Conservation (phyloP, 2,329 filamentous ascomycete genomes). For the Colletotrichum liaoningense region DNA sequence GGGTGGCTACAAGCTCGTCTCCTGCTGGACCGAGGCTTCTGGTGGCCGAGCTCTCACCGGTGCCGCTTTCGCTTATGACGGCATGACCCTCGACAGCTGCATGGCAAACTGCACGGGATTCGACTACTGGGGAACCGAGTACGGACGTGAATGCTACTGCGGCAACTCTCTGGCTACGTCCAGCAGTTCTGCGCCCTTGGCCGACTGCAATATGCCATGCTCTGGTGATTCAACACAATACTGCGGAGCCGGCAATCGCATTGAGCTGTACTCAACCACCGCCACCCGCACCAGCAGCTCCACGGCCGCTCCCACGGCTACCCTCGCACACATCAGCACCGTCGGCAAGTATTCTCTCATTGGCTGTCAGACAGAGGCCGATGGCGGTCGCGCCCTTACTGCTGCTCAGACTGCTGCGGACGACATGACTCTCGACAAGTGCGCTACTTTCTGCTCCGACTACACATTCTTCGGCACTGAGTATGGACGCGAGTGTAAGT, state of each 20-base stretch:
- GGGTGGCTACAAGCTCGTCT: slow-evolving; percentile 66
- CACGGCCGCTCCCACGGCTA: slow-evolving; percentile 46
- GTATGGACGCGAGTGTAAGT: slow-evolving; percentile 51
- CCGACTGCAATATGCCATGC: slow-evolving; percentile 53
- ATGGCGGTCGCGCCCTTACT: slow-evolving; percentile 49
- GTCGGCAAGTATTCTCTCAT: slow-evolving; percentile 49
- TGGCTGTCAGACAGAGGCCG: slow-evolving; percentile 54
- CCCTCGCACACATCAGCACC: slow-evolving; percentile 46
- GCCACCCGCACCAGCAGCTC: slow-evolving; percentile 43
- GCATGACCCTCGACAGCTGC: slow-evolving; percentile 63
- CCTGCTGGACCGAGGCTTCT: slow-evolving; percentile 67
- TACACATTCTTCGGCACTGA: slow-evolving; percentile 52
- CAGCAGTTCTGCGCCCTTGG: slow-evolving; percentile 42
- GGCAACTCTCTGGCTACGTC: slow-evolving; percentile 49
- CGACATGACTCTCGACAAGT: slow-evolving; percentile 52
- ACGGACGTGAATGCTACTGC: slow-evolving; percentile 64
- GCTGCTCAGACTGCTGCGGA: slow-evolving; percentile 46
- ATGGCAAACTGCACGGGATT: slow-evolving; percentile 58
- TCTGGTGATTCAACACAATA: slow-evolving; percentile 54
- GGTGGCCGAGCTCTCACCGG: slow-evolving; percentile 58
- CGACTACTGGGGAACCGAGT: slow-evolving; percentile 63
- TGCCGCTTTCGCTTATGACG: slow-evolving; percentile 54
- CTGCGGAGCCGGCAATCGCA: slow-evolving; percentile 55
- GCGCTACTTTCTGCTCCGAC: slow-evolving; percentile 47
- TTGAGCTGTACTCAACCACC: slow-evolving; percentile 57